Conservation (phyloP, 352 stramenopile species). For the Globisporangium paroecandrum region DNA sequence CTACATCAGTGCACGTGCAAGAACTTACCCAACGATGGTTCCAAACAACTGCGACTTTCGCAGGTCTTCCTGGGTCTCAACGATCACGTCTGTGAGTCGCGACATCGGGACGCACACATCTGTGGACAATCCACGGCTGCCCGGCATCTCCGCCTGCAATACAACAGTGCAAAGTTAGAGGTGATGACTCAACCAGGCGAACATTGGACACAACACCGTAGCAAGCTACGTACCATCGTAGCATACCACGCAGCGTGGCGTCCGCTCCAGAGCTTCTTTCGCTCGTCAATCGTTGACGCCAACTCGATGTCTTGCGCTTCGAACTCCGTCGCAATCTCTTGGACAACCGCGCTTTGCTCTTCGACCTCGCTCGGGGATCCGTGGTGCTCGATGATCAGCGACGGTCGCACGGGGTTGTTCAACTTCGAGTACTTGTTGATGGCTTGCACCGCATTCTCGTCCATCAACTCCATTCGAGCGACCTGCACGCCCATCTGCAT, state of each 20-base stretch:
- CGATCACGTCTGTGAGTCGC: constrained; percentile 91
- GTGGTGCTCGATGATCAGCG: constrained; percentile 95
- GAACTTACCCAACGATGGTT: constrained; percentile 84
- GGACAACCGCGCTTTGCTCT: constrained; percentile 84
- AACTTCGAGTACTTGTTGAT: constrained; percentile 89
- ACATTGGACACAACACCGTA: background rate
- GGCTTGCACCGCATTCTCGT: constrained; percentile 69
- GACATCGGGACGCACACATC: constrained; percentile 97
- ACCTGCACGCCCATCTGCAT: constrained; percentile 89
- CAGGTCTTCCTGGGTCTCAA: constrained; percentile 90
- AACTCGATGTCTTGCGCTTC: constrained; percentile 79
- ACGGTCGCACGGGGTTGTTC: constrained; percentile 75
- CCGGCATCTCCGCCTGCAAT: constrained; percentile 66
- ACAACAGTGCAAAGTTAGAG: background rate
- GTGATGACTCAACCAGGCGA: background rate
- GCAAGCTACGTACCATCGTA: constrained; percentile 52
- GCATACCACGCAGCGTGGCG: constrained; percentile 86
- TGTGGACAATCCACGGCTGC: constrained; percentile 86
- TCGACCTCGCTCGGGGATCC: constrained; percentile 75
- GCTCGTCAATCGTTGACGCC: constrained; percentile 63
- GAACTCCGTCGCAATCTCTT: constrained; percentile 86
- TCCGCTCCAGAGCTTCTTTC: constrained; percentile 81
- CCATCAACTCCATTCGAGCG: constrained; percentile 86
- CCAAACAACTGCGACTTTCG: constrained; percentile 86
- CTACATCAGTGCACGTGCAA: background rate